Base-by-base conservation (phyloP, 345 rosid species). In the Leavenworthia alabamica region DNA sequence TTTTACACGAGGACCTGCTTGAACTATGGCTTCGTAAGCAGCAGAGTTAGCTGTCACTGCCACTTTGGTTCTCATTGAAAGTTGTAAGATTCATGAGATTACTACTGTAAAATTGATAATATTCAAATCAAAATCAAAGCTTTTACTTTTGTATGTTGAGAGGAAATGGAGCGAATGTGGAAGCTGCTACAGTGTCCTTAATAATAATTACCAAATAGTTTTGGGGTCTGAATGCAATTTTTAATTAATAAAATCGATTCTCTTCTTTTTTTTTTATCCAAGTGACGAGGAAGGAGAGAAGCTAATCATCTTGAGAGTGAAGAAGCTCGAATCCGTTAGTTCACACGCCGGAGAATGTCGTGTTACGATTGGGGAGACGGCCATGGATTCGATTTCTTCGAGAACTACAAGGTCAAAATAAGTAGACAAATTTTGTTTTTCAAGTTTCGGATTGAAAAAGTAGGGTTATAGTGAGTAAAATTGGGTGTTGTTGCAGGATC, bases 361-460 rank as follows among this genome's bases (percentile, higher is more conserved):
- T 71, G 70, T 50, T 56, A 46, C 75, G 66, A 42, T 26, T 41
- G 48, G 75, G 56, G 24, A 58, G 64, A 67, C 42, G 56, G 60
- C 0, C 36, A 71, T 56, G 81, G 74, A 45, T 75, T 66, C 54
- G 75, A 85, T 70, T 84, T 81, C 71, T 83, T 80, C 24, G 82
- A 95, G 42, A 77, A 76, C 23, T 83, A 80, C 78, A 80, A 86
- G 96, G 95, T 86, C 15, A 40, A 3, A 2, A n/a, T n/a, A 49
- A 35, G 4, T 35, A 2, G 51, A 15, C 6, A 9, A 1, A 22
- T n/a, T 27, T 12, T 37, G 14, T 19, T 42, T 31, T 47, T 40
- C 2, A 62, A 10, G 45, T 24, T 44, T 65, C 5, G 27, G 33
- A 31, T 7, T 50, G 15, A 46, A 13, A 57, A 20, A 52, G 7